A percentile compares a stretch with the other conserved stretches of the same genome.
These are phyloP conservation scores for Aspergillus bridgeri DNA, from an alignment of 495 filamentous ascomycete species.

Conservation along the genomic window DNA sequence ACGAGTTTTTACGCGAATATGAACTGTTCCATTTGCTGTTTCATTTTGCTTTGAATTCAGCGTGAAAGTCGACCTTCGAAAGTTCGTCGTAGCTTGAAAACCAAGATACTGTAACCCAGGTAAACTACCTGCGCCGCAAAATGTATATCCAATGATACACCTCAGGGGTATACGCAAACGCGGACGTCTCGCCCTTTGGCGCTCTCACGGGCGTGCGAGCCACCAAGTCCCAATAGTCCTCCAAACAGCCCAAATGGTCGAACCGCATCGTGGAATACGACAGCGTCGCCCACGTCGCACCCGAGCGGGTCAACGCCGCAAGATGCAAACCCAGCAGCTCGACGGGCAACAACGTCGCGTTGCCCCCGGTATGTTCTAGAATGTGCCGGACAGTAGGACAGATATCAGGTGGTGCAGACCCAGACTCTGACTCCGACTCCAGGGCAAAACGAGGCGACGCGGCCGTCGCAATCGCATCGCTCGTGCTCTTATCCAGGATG, in stretches of 20 bases:
- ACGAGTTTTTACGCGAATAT: neutral
- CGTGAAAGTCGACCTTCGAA: no score
- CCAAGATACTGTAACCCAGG: neutral
- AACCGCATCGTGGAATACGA: constrained; percentile 41
- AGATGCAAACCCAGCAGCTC: constrained; percentile 40
- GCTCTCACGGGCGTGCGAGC: constrained; percentile 37
- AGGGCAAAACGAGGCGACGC: constrained; percentile 14
- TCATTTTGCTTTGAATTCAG: no score
- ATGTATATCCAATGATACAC: constrained; percentile 45
- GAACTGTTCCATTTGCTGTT: neutral
- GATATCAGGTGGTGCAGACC: constrained; percentile 7
- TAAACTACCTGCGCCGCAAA: constrained; percentile 28
- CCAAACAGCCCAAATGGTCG: constrained; percentile 24
- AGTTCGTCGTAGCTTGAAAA: neutral
- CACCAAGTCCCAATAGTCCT: constrained; percentile 30
- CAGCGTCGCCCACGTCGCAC: constrained; percentile 33
- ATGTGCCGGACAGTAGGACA: constrained; percentile 27
- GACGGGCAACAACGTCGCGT: constrained; percentile 27
- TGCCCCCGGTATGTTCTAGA: constrained; percentile 4
- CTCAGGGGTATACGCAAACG: constrained; percentile 31
- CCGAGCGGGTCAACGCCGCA: constrained; percentile 28
- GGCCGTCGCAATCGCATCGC: constrained; percentile 40
- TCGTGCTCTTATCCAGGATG: constrained; percentile 43
- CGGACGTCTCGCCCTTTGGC: constrained; percentile 31
- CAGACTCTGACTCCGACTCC: no score